Percentiles rank a stretch among this genome's conserved stretches.
Evolutionary conservation across 257 asterid genomes (phyloP).

Genomic region (Lavandula angustifolia): DNA sequence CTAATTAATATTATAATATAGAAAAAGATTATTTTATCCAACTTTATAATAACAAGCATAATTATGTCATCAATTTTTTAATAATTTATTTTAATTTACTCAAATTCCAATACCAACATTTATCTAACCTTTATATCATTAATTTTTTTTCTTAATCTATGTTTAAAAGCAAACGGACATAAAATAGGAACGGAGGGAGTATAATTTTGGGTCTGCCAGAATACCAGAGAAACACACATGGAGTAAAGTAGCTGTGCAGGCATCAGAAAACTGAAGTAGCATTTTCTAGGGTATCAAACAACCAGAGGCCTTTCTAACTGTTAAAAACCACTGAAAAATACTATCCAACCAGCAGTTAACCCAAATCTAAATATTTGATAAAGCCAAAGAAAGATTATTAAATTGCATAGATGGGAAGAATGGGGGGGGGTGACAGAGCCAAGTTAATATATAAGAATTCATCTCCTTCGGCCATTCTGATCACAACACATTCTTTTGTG

Average conservation of each 20-base stretch:
- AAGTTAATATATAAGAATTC: background rate
- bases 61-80: no score
- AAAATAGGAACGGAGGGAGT: no score
- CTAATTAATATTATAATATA: no score
- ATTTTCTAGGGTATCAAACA: background rate
- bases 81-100: no score
- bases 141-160: no score
- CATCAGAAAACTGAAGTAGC: background rate
- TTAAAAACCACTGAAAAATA: background rate
- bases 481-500: background rate
- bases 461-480: slow-evolving; percentile 8
- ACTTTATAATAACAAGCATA: no score
- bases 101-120: no score
- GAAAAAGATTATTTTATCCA: no score
- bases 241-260: background rate
- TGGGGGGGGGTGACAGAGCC: background rate
- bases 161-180: no score
- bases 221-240: background rate
- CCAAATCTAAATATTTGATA: background rate
- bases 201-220: no score
- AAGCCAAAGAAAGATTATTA: background rate
- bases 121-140: no score
- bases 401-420: background rate
- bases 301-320: background rate
- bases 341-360: slow-evolving; percentile 9